phyloP scores from a whole-genome alignment of 768 basidiomycete genomes.

The Lyophyllum decastes region DNA sequence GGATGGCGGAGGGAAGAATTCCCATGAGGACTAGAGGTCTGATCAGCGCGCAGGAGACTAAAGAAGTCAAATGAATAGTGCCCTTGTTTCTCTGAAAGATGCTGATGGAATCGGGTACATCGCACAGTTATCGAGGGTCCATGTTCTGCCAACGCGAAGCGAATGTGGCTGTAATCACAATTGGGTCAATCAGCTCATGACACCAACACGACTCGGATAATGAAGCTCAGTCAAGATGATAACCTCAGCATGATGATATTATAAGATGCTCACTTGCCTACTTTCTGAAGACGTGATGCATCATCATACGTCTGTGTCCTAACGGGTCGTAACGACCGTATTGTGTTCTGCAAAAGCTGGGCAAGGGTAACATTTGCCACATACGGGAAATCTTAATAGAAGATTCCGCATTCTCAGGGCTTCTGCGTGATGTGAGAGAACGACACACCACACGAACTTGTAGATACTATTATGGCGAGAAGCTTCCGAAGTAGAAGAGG shows the following conservation, averaged over 20 bases:
- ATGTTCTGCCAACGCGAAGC: not conserved
- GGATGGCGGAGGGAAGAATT: not conserved
- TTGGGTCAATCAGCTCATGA: not conserved
- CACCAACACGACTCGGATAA: not conserved
- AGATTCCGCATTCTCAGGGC: not conserved
- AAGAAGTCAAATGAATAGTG: slow-evolving; percentile 1
- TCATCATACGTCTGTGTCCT: not conserved
- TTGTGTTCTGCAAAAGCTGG: not conserved
- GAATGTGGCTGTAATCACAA: not conserved
- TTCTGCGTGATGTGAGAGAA: not conserved
- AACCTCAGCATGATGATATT: too few relatives aligned
- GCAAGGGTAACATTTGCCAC: not conserved
- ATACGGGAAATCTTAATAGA: not conserved
- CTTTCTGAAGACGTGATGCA: not conserved
- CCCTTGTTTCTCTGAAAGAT: not conserved
- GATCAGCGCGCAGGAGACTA: not conserved
- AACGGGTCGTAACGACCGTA: not conserved
- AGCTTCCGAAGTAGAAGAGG: not conserved
- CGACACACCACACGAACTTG: not conserved
- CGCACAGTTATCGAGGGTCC: not conserved
- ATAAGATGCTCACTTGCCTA: not conserved
- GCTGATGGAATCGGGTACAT: not conserved
- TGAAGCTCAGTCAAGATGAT: not conserved
- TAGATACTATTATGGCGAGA: not conserved
- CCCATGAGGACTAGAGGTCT: not conserved